Evolutionary conservation across 2,329 filamentous ascomycete genomes (phyloP).

Genomic region (Trichoderma sp.): DNA sequence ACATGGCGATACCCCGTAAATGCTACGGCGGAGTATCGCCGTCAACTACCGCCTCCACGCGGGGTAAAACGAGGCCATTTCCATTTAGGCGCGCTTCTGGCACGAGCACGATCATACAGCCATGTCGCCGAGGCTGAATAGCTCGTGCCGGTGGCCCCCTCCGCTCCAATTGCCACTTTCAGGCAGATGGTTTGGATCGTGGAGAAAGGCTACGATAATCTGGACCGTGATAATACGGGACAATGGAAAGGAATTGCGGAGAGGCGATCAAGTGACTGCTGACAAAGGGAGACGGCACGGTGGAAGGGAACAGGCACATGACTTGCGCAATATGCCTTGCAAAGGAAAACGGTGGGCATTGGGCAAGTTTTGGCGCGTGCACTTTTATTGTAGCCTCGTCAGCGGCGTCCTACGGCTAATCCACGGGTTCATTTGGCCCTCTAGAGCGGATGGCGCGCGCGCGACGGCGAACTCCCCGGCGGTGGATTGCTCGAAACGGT

Average conservation of each 20-base stretch:
- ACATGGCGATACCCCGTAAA: not conserved
- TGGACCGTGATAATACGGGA: not conserved
- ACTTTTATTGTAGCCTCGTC: too few relatives aligned
- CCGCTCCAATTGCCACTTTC: not conserved
- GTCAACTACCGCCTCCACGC: conserved; percentile 14
- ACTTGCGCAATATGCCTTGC: conserved; percentile 8
- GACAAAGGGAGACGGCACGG: conserved; percentile 1
- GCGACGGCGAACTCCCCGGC: conserved; percentile 9
- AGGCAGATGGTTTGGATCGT: conserved; percentile 2
- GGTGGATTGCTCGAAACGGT: not conserved
- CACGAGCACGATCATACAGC: not conserved
- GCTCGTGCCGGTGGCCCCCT: not conserved
- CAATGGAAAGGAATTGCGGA: not conserved
- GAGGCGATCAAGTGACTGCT: conserved; percentile 15
- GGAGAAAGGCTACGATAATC: not conserved
- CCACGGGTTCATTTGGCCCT: not conserved
- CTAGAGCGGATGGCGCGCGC: not conserved
- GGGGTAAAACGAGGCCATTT: conserved; percentile 4
- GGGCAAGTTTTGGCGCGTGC: not conserved
- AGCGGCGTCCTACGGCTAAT: not conserved
- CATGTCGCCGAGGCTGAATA: conserved; percentile 1
- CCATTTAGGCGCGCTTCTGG: conserved; percentile 4
- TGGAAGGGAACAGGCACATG: conserved; percentile 4
- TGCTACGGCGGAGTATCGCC: not conserved
- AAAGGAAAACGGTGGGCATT: not conserved